Evolutionary conservation across 2,329 filamentous ascomycete genomes (phyloP), one percentile per base, ranked within the genome.

Genomic region (Trichoderma sp.): DNA sequence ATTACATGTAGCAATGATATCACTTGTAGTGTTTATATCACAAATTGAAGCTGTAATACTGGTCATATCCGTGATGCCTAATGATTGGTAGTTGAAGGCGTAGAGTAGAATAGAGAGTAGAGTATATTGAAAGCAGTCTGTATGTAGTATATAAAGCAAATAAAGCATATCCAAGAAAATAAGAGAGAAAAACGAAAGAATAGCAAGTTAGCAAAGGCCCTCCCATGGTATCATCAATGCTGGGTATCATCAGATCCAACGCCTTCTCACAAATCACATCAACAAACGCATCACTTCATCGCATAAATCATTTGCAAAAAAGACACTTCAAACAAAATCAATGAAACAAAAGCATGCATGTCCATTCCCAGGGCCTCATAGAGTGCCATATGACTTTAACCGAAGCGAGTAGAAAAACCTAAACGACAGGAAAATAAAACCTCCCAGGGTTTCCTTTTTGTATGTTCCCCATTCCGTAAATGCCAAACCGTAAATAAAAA

Each of bases 351-450:
- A 26, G 12, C 56, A 21, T 62, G 21, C 26, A 28, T 62, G 43
- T 36, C 39, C 39, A 62, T 34, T 57, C 47, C 18, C 24, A 34
- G 28, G 66, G 66, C 57, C 39, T 62, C 66, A 53, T 61, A 53
- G 39, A 70, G 66, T 34, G 36, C 66, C 66, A 58, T 21, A 53
- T 11, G 30, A 62, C 34, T 70, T 62, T 34, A 28, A 58, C 24
- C 39, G 15, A 34, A 67, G 53, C 24, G 51, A 67, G 47, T 58
- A 43, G 34, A 57, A 57, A 56, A 26, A 32, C 51, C 65, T 68
- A 43, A 43, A 58, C 24, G 65, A 68, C 65, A 68, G 53, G 53
- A 43, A 43, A 58, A 24, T 66, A 47, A 24, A 68, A 47, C 36
- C 65, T 12, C 65, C 65, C n/a, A 61, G 26, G 12, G n/a, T 47